Evolutionary conservation across 495 filamentous ascomycete genomes (phyloP), one percentile per base, ranked within the genome.

Genomic region (Tuber calosporum): DNA sequence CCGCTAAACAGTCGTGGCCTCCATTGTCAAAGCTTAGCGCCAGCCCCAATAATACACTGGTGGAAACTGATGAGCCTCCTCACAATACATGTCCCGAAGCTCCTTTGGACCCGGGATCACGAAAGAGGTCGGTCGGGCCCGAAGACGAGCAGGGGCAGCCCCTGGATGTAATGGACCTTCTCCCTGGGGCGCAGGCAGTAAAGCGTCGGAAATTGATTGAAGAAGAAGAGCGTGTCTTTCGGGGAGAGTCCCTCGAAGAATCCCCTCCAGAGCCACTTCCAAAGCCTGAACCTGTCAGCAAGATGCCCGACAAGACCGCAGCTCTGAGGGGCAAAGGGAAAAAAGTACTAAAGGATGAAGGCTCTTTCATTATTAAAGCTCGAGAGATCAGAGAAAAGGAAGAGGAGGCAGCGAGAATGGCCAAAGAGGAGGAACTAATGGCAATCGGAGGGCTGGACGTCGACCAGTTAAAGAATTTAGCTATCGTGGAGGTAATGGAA

Each of bases 401-500:
- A 34, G 79, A 75, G 36, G 79, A 70, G 15, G 53, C 72, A 37
- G 71, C 71, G 36, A 79, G 70, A 69, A 48, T 70, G 36, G 77
- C 68, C n/a, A 78, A 71, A 43, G 80, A 74, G 36, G 77, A 81
- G 66, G 80, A 79, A 17, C 89, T 91, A 79, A 85, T 89, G 3
- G 89, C 90, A 11, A 88, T 91, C 34, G 85, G 88, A 67, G 86
- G 87, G 17, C 86, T 90, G 7, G 89, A 94, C 79, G 86, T 88
- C 69, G 90, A 89, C 74, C 92, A 94, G 75, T 87, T 97, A 75
- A 90, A 89, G 62, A 88, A 88, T 26, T 83, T 94, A 3, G 90
- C 90, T n/a, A 87, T 93, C 53, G 86, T 97, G 20, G 93, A 95
- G 79, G 87, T 92, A 69, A 92, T 95, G 85, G 87, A 91, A 26